phyloP scores from a whole-genome alignment of 2,329 filamentous ascomycete genomes.

The Phialophora macrospora region DNA sequence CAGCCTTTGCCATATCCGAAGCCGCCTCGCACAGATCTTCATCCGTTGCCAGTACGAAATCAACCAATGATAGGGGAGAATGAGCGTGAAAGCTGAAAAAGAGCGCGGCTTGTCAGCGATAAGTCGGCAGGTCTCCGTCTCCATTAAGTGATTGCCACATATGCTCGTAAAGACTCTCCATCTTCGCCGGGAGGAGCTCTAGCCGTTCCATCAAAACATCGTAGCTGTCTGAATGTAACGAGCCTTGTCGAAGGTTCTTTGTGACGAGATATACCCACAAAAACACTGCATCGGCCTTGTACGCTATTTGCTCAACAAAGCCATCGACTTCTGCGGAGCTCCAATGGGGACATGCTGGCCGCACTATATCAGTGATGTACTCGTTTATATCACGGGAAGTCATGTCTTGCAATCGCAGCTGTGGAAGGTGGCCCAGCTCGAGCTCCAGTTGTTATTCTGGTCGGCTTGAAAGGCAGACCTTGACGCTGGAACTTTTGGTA shows the following conservation, averaged over 20 bases:
- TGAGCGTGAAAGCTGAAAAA: slow-evolving; percentile 4
- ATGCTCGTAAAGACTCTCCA: slow-evolving; percentile 1
- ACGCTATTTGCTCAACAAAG: neutral
- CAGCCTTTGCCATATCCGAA: neutral
- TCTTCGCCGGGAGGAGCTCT: slow-evolving; percentile 1
- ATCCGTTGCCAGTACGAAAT: slow-evolving; percentile 1
- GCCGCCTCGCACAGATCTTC: neutral
- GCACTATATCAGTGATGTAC: neutral
- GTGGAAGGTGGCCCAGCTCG: neutral
- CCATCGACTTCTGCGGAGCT: neutral
- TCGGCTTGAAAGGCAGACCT: neutral
- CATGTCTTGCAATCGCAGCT: slow-evolving; percentile 7
- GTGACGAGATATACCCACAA: neutral
- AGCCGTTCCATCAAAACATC: neutral
- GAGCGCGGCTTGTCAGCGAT: neutral
- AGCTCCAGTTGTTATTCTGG: neutral
- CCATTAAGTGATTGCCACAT: slow-evolving; percentile 7
- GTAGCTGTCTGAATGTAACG: neutral
- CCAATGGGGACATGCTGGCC: neutral
- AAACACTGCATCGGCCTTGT: neutral
- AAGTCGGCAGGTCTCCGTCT: slow-evolving; percentile 3
- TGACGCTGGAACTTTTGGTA: neutral
- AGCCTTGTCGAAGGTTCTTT: neutral
- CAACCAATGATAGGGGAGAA: neutral
- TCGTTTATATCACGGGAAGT: neutral